These are phyloP conservation scores for Phytophthora pseudosyringae DNA, from an alignment of 352 stramenopile species.

Conservation along the genomic window DNA sequence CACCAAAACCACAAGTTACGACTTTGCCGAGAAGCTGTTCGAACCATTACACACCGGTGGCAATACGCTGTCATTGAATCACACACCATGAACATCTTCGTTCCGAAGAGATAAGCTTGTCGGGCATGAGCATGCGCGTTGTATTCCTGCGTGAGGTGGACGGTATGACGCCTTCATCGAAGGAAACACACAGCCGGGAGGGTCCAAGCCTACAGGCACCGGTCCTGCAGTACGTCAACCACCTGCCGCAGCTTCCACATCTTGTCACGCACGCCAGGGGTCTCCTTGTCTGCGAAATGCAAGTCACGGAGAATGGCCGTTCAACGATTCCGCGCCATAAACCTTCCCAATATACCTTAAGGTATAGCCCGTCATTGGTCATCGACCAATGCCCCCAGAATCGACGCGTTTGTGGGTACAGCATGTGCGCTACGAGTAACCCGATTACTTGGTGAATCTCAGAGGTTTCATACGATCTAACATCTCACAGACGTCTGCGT, in stretches of 20 bases:
- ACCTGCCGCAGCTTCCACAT: conserved; percentile 28
- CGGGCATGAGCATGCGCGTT: conserved; percentile 38
- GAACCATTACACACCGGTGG: conserved; percentile 1
- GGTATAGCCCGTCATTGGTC: conserved; percentile 12
- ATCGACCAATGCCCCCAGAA: conserved; percentile 33
- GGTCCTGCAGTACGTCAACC: conserved; percentile 15
- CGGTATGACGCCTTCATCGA: conserved; percentile 37
- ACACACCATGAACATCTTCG: conserved; percentile 24
- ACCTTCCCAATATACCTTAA: conserved; percentile 19
- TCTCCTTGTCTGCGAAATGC: conserved; percentile 21
- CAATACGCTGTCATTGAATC: conserved; percentile 15
- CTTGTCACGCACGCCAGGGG: conserved; percentile 6
- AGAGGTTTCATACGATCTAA: background rate
- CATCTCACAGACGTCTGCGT: background rate
- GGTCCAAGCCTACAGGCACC: conserved; percentile 9
- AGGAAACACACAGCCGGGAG: conserved; percentile 21
- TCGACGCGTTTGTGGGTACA: conserved; percentile 18
- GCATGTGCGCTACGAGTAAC: conserved; percentile 26
- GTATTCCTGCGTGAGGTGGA: conserved; percentile 32
- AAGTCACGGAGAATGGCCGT: conserved; percentile 25
- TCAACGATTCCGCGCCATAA: conserved; percentile 30
- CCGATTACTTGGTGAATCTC: conserved; percentile 28
- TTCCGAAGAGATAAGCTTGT: background rate
- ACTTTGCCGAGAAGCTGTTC: background rate
- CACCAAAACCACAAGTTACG: background rate